Evolutionary conservation across 140 eudicot genomes (phyloP).

Genomic region (Senecio squalidus): DNA sequence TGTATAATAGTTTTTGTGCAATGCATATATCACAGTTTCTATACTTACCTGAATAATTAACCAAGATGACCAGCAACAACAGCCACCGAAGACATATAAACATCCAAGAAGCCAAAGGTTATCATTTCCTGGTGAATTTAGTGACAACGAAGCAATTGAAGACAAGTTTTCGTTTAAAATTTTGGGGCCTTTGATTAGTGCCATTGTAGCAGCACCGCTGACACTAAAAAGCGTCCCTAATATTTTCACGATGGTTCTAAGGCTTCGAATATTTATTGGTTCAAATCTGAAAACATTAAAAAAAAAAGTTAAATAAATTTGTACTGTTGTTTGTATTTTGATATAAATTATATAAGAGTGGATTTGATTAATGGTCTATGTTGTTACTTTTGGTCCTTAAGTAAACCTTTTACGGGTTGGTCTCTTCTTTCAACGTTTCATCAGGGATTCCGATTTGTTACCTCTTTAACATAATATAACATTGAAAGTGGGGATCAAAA

Average conservation of each 20-base stretch:
- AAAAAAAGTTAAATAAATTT: background rate
- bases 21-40: background rate
- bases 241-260: conserved; percentile 61
- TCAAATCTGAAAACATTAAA: conserved; percentile 36
- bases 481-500: too few relatives aligned
- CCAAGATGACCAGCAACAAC: conserved; percentile 76
- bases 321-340: background rate
- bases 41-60: conserved; percentile 68
- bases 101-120: conserved; percentile 74
- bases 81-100: conserved; percentile 46
- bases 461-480: too few relatives aligned
- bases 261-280: conserved; percentile 47
- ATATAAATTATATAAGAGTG: background rate
- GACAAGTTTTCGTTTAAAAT: conserved; percentile 42
- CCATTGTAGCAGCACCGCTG: conserved; percentile 59
- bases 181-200: conserved; percentile 72
- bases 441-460: too few relatives aligned
- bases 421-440: background rate
- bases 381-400: too few relatives aligned
- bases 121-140: conserved; percentile 19
- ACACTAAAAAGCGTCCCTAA: conserved; percentile 66
- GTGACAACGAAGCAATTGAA: conserved; percentile 29
- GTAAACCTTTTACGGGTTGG: too few relatives aligned
- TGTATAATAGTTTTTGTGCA: background rate
- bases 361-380: conserved; percentile 17